Base-by-base conservation (phyloP, 1,139 yeast species). In the Taphrina wiesneri region DNA sequence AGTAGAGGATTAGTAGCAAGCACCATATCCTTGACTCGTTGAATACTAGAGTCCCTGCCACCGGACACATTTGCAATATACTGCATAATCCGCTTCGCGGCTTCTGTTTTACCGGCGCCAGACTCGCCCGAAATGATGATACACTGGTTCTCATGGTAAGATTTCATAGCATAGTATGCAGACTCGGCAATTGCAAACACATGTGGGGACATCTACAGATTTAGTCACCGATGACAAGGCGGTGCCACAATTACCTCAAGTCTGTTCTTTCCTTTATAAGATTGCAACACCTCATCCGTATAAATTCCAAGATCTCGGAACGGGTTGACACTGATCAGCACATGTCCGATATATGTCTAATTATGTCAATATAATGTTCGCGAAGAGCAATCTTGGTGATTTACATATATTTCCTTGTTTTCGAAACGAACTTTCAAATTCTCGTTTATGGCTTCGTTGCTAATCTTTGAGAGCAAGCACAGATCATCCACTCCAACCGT, bases 51-150 rank as follows among this genome's bases (percentile, higher is more conserved):
- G 17, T 86, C 80, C 23, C 71, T 67, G 11, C 83, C 74, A 2
- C 82, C 77, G 2, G 89, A 83, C 5, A 91, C 97, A 51, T 93
- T 86, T 54, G 99, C 97, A 72, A 95, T 89, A 75, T 95, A 95
- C 77, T 95, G 98, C 99, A 95, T 95, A 77, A 93, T 93, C 74
- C 96, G 87, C 79, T 93, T 93, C 47, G 99, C 99, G 21, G 99
- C 98, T 77, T 93, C 99, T 5, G 99, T 93, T 76, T 93, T 93
- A 63, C 99, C 99, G 1, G 99, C 99, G 69, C 99, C 99, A 0
- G 97, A 90, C 76, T 95, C 99, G 64, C 99, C 99, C 4, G 97
- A 90, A 71, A 95, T 95, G 73, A 95, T 95, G 49, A 95, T 99
- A 82, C 99, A 93, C 77, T 95, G 99, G 75, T 87, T 91, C 73